Base-by-base conservation (phyloP, 257 asterid species). In the Forsythia viridissima region DNA sequence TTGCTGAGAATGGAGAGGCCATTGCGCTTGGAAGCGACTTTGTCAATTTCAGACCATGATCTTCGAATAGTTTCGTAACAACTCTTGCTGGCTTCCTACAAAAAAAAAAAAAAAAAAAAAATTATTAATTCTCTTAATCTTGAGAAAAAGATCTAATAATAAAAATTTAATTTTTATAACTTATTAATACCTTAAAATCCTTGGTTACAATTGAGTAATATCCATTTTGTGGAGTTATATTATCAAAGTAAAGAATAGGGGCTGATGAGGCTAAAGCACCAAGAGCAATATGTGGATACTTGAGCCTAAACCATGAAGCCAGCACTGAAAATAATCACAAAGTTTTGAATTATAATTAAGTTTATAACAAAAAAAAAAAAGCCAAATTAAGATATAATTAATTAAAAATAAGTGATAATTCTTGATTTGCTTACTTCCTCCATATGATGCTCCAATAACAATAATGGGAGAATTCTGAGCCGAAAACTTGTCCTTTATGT, bases 261-360 rank as follows among this genome's bases (percentile, higher is more conserved):
- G 98, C 93, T 41, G 98, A 93, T 5, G 96, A 89, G 5, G 97
- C 98, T 8, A 93, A 42, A 4, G 98, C 98, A 24, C 97, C 97
- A 0, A 89, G 36, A 16, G 96, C 92, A 18, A 93, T 79, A 80
- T 93, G 97, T 51, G 98, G 97, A 82, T 93, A 93, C 38, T 93
- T 93, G 12, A 93, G 92, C 73, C 98, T 67, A 76, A 93, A 90
- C 98, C 98, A 93, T 9, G 96, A 77, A 46, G 98, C 97, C 6
- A 92, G 71, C 97, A 87, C 98, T 93, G 85, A 52, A 37, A 34
- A 34, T 9, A 52, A 15, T 24, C 34, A 30, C 1, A 39, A 15
- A 30, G 1, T 3, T 1, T 24, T 20, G 36, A 21, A 59, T 1
- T 13, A 3, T 6, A 6, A 38, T n/a, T 34, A 38, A 70, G n/a